phyloP scores from a whole-genome alignment of 1,284 basidiomycete species.

The Limonomyces culmigenus region DNA sequence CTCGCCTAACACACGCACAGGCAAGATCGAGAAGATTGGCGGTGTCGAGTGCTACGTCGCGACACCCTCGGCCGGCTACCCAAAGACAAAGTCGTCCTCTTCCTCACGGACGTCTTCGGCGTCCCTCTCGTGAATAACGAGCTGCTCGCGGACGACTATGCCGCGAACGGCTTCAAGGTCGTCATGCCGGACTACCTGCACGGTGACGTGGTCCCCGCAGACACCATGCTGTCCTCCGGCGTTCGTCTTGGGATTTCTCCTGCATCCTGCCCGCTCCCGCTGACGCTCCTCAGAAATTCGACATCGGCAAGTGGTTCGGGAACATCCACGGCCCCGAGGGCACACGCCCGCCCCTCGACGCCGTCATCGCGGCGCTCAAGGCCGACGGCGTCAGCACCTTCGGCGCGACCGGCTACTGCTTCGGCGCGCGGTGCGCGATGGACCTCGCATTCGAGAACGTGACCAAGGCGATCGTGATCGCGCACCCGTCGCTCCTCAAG shows the following conservation, averaged over 20 bases:
- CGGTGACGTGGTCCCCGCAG: slow-evolving; percentile 33
- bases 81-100: slow-evolving; percentile 29
- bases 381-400: slow-evolving; percentile 37
- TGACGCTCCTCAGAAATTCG: too few species aligned
- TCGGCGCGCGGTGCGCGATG: slow-evolving; percentile 53
- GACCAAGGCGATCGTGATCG: slow-evolving; percentile 33
- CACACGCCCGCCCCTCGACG: slow-evolving; percentile 37
- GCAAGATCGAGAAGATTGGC: slow-evolving; percentile 24
- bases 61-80: slow-evolving; percentile 27
- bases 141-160: slow-evolving; percentile 59
- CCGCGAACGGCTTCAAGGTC: slow-evolving; percentile 52
- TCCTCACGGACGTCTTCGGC: slow-evolving; percentile 51
- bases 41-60: slow-evolving; percentile 35
- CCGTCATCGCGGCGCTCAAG: slow-evolving; percentile 38
- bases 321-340: slow-evolving; percentile 25
- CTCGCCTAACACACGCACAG: slow-evolving; percentile 11
- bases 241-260: slow-evolving; percentile 6
- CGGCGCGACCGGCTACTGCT: slow-evolving; percentile 55
- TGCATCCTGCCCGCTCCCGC: too few species aligned
- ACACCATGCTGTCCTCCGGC: slow-evolving; percentile 20
- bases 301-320: slow-evolving; percentile 30
- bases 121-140: slow-evolving; percentile 38
- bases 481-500: slow-evolving; percentile 57
- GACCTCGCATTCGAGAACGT: slow-evolving; percentile 48
- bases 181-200: slow-evolving; percentile 41